Evolutionary conservation across 169 alveolate species (phyloP).

Genomic region (Plasmodium gonderi): DNA sequence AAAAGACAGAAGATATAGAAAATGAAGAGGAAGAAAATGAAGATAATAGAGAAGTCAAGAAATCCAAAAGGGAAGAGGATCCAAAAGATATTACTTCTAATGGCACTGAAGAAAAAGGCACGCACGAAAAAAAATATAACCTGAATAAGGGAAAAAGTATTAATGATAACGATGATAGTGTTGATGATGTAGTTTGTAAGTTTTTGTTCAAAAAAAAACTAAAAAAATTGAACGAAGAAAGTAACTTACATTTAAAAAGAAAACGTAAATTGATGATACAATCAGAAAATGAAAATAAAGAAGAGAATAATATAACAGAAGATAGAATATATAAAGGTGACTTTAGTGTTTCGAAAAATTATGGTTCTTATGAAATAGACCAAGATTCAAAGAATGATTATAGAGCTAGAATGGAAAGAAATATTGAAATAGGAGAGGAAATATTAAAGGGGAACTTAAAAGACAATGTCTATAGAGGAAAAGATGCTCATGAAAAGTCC

Average conservation of each 20-base stretch:
- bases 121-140: neutral
- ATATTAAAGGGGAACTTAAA: conserved; percentile 86
- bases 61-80: conserved; percentile 12
- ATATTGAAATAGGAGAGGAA: conserved; percentile 85
- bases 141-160: neutral
- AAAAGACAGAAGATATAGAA: conserved; percentile 59
- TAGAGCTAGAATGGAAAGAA: conserved; percentile 88
- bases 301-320: conserved; percentile 64
- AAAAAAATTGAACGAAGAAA: conserved; percentile 57
- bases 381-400: conserved; percentile 83
- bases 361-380: conserved; percentile 85
- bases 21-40: conserved; percentile 21
- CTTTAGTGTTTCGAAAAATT: conserved; percentile 45
- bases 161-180: conserved; percentile 11
- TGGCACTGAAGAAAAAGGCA: conserved; percentile 1
- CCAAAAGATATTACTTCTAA: neutral
- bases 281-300: conserved; percentile 39
- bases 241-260: conserved; percentile 42
- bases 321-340: conserved; percentile 69
- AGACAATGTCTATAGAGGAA: conserved; percentile 87
- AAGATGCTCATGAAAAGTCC: conserved; percentile 88
- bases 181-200: conserved; percentile 67
- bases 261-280: conserved; percentile 38
- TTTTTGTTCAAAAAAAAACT: conserved; percentile 61
- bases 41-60: neutral